These are phyloP conservation scores for Cystofilobasidium macerans DNA, from an alignment of 768 basidiomycete genomes.

Conservation along the genomic window DNA sequence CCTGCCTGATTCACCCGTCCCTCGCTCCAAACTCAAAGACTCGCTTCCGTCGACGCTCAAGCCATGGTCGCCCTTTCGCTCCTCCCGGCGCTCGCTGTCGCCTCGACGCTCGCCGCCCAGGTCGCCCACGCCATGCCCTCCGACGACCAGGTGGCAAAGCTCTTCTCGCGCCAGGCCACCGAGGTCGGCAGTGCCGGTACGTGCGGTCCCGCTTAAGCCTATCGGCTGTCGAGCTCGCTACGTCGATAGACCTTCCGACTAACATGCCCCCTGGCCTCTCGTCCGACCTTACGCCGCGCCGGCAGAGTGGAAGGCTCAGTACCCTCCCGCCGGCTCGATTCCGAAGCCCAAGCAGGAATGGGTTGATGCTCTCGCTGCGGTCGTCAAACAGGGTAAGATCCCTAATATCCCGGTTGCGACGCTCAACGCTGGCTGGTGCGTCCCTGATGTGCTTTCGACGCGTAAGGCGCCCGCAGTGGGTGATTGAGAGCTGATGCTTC, in stretches of 20 bases:
- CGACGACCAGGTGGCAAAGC: not conserved
- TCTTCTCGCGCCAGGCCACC: not conserved
- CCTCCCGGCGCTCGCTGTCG: not conserved
- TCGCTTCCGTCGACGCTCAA: too few relatives aligned
- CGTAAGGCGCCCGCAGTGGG: too few relatives aligned
- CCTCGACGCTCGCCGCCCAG: not conserved
- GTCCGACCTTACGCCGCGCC: too few relatives aligned
- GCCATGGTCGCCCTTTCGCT: not conserved
- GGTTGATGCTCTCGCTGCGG: slow-evolving; percentile 58
- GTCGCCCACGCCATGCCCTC: not conserved
- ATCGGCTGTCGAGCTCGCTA: too few relatives aligned
- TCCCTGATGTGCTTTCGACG: too few relatives aligned
- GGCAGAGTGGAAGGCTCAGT: slow-evolving; percentile 1
- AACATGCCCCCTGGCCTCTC: too few relatives aligned
- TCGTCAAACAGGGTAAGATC: slow-evolving; percentile 58
- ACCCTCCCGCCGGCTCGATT: not conserved
- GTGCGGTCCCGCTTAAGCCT: too few relatives aligned
- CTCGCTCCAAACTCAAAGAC: too few relatives aligned
- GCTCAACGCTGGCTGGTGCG: slow-evolving; percentile 30
- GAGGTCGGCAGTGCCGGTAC: not conserved
- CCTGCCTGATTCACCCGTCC: too few relatives aligned
- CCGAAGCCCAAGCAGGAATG: slow-evolving; percentile 43
- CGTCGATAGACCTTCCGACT: too few relatives aligned
- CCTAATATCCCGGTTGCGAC: slow-evolving; percentile 54
- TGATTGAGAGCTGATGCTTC: too few relatives aligned